Percentiles rank a stretch among this genome's conserved stretches.
Evolutionary conservation across 805 yeast genomes (phyloP).

Genomic region (Diddensiella transvaalensis): DNA sequence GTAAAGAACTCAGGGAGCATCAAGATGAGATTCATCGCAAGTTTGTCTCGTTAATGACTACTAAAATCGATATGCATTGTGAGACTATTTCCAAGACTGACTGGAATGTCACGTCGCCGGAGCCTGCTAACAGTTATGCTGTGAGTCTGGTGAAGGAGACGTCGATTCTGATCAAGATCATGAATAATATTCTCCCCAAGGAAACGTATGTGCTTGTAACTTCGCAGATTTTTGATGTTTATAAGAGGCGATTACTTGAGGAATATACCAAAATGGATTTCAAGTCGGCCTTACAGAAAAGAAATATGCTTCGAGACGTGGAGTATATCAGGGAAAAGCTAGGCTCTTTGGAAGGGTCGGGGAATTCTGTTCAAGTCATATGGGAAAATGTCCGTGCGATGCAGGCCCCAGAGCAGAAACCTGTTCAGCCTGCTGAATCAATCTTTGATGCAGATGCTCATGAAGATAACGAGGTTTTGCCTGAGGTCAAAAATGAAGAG

Average conservation of each 20-base stretch:
- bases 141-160: conserved; percentile 64
- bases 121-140: conserved; percentile 59
- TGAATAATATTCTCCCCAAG: conserved; percentile 55
- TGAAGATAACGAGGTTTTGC: neutral
- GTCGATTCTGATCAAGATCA: conserved; percentile 55
- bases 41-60: conserved; percentile 67
- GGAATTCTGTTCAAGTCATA: conserved; percentile 20
- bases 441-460: conserved; percentile 5
- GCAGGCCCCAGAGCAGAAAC: conserved; percentile 17
- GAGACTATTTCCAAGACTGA: conserved; percentile 44
- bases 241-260: conserved; percentile 52
- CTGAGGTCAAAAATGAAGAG: conserved; percentile 2
- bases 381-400: conserved; percentile 21
- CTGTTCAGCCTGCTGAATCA: neutral
- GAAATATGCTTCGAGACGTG: conserved; percentile 55
- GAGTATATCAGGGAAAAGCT: conserved; percentile 62
- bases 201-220: conserved; percentile 38
- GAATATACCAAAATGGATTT: conserved; percentile 45
- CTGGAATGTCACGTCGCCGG: conserved; percentile 46
- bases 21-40: conserved; percentile 60
- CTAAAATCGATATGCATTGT: conserved; percentile 53
- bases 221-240: conserved; percentile 44
- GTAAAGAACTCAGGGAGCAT: conserved; percentile 51
- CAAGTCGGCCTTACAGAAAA: conserved; percentile 28
- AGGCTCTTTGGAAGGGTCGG: conserved; percentile 43